Percentiles rank a stretch among this genome's conserved stretches.
Conservation (phyloP, 441 rosid genomes). For the Arabidopsis lyrata region DNA sequence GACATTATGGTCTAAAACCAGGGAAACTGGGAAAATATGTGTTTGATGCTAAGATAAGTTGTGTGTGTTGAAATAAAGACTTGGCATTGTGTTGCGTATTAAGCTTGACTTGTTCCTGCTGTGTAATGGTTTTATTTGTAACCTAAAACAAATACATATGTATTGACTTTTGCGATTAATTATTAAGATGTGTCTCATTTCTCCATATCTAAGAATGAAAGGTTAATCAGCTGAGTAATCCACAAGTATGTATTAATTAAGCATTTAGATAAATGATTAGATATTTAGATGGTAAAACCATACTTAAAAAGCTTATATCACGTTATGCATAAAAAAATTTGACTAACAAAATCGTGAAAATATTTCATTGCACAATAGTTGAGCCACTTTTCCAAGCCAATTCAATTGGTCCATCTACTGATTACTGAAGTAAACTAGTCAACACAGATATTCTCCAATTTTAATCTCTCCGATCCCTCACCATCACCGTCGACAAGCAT, state of each 20-base stretch:
- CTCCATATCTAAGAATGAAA: background rate
- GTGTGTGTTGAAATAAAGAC: slow-evolving; percentile 38
- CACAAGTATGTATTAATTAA: background rate
- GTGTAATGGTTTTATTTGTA: slow-evolving; percentile 15
- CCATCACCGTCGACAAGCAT: slow-evolving; percentile 42
- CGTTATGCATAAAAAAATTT: too few species aligned
- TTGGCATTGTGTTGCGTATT: slow-evolving; percentile 22
- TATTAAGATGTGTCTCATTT: background rate
- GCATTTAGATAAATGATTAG: too few species aligned
- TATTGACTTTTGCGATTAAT: slow-evolving; percentile 29
- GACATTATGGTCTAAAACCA: background rate
- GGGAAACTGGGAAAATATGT: background rate
- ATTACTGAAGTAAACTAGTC: slow-evolving; percentile 39
- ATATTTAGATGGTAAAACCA: too few species aligned
- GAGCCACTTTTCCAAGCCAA: background rate
- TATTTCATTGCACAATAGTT: slow-evolving; percentile 19
- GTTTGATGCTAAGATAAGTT: slow-evolving; percentile 27
- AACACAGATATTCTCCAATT: slow-evolving; percentile 54
- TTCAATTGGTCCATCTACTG: background rate
- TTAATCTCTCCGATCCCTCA: slow-evolving; percentile 48
- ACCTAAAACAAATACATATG: background rate
- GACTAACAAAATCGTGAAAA: background rate
- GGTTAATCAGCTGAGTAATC: background rate
- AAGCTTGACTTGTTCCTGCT: slow-evolving; percentile 33
- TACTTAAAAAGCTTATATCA: too few species aligned